These are phyloP conservation scores for Lactarius trivialis DNA, from an alignment of 768 basidiomycete genomes.

Conservation along the genomic window DNA sequence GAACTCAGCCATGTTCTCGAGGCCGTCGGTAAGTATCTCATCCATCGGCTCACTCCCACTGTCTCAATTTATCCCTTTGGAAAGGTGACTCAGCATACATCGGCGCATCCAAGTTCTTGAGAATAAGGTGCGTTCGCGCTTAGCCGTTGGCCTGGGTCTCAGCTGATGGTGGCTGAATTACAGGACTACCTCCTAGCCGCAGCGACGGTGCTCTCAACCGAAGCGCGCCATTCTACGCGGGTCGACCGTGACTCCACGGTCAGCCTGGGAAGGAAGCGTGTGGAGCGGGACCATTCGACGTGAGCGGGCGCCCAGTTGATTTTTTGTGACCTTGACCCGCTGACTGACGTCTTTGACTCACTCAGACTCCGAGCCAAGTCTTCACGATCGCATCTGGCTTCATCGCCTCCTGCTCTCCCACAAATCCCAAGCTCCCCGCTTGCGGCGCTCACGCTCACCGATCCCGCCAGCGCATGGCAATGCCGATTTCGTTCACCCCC, in stretches of 20 bases:
- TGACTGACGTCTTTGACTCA: conserved; percentile 23
- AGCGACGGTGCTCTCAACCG: conserved; percentile 49
- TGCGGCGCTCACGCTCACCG: conserved; percentile 38
- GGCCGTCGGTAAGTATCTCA: conserved; percentile 35
- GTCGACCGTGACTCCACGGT: conserved; percentile 47
- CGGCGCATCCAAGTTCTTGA: conserved; percentile 46
- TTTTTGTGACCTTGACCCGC: conserved; percentile 25
- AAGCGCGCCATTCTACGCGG: conserved; percentile 63
- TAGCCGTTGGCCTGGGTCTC: conserved; percentile 21
- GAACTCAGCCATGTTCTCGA: conserved; percentile 47
- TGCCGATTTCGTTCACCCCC: conserved; percentile 3
- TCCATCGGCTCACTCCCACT: neutral
- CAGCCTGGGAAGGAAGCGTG: conserved; percentile 37
- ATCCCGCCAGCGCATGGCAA: conserved; percentile 5
- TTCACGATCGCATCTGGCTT: conserved; percentile 38
- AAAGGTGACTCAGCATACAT: conserved; percentile 43
- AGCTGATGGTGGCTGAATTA: neutral
- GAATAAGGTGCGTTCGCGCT: conserved; percentile 35
- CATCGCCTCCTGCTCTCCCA: conserved; percentile 46
- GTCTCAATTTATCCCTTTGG: neutral
- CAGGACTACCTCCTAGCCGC: conserved; percentile 44
- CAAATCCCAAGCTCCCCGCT: conserved; percentile 47
- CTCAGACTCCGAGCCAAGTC: conserved; percentile 37
- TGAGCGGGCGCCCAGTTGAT: conserved; percentile 22
- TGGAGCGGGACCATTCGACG: conserved; percentile 58